Evolutionary conservation across 169 alveolate species (phyloP).

Genomic region (Plasmodium malariae): DNA sequence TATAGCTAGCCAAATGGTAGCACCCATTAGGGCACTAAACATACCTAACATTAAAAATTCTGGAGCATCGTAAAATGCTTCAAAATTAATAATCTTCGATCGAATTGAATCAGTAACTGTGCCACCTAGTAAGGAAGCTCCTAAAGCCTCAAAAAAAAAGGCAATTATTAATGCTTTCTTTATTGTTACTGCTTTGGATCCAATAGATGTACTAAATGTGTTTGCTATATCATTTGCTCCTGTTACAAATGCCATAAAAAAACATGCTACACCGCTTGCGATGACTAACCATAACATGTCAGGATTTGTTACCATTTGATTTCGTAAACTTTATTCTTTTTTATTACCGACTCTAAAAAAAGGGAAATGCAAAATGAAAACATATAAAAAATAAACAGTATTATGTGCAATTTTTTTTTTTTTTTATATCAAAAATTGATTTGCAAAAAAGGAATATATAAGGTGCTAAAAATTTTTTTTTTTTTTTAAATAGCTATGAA

Average conservation of each 20-base stretch:
- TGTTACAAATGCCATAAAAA: constrained; percentile 85
- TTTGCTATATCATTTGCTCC: constrained; percentile 94
- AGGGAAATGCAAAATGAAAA: no score
- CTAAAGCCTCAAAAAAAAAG: constrained; percentile 87
- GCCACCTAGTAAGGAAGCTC: constrained; percentile 90
- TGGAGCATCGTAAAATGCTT: constrained; percentile 86
- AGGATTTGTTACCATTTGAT: constrained; percentile 82
- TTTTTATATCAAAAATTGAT: no score
- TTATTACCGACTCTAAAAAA: constrained; percentile 25
- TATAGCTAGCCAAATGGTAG: constrained; percentile 86
- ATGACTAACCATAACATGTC: constrained; percentile 87
- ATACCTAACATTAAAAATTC: constrained; percentile 88
- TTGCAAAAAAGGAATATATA: no score
- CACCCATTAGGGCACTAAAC: constrained; percentile 87
- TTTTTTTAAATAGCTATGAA: no score
- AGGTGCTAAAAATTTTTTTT: no score
- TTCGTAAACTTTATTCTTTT: not conserved
- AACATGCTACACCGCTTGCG: constrained; percentile 83
- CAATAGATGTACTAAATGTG: constrained; percentile 89
- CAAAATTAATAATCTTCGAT: constrained; percentile 83
- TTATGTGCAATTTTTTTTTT: no score
- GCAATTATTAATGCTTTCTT: constrained; percentile 85
- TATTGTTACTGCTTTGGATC: constrained; percentile 86
- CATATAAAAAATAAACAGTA: no score
- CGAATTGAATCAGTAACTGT: constrained; percentile 90